Percentiles rank a stretch among this genome's conserved stretches.
Evolutionary conservation across 306 rosid genomes (phyloP).

Genomic region (Vigna angularis): DNA sequence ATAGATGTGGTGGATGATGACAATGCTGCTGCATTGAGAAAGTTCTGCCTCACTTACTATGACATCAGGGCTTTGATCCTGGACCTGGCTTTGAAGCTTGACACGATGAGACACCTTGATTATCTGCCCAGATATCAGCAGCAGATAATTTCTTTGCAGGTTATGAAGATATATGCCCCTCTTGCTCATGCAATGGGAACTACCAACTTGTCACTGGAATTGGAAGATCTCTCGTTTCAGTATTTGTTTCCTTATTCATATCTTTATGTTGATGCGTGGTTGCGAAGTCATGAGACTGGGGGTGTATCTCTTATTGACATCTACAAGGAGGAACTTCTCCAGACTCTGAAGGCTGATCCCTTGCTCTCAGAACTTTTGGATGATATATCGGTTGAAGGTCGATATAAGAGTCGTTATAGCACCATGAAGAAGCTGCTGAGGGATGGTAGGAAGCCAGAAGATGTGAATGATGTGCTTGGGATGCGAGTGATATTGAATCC

Average conservation of each 20-base stretch:
- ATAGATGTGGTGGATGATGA: constrained; percentile 71
- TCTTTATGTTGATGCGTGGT: constrained; percentile 78
- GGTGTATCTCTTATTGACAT: constrained; percentile 64
- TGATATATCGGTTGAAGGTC: constrained; percentile 67
- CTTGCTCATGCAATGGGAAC: constrained; percentile 89
- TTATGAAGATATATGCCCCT: constrained; percentile 83
- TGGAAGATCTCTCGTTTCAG: constrained; percentile 86
- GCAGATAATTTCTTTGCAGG: constrained; percentile 74
- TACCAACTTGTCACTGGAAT: constrained; percentile 66
- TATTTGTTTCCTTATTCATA: constrained; percentile 87
- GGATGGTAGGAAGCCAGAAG: constrained; percentile 87
- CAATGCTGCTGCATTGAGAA: constrained; percentile 75
- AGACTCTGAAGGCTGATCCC: constrained; percentile 57
- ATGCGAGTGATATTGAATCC: constrained; percentile 80
- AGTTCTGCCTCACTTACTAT: constrained; percentile 79
- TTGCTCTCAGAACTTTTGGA: constrained; percentile 58
- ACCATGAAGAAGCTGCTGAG: constrained; percentile 91
- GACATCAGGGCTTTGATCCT: constrained; percentile 85
- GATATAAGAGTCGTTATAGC: constrained; percentile 87
- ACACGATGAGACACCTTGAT: constrained; percentile 75
- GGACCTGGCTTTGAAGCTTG: constrained; percentile 77
- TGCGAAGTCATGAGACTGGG: constrained; percentile 67
- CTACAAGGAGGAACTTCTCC: constrained; percentile 64
- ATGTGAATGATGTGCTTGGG: constrained; percentile 85
- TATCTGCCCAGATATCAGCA: constrained; percentile 81